Evolutionary conservation across 2,329 filamentous ascomycete genomes (phyloP), one percentile per base, ranked within the genome.

Genomic region (Apiospora kogelbergensis): DNA sequence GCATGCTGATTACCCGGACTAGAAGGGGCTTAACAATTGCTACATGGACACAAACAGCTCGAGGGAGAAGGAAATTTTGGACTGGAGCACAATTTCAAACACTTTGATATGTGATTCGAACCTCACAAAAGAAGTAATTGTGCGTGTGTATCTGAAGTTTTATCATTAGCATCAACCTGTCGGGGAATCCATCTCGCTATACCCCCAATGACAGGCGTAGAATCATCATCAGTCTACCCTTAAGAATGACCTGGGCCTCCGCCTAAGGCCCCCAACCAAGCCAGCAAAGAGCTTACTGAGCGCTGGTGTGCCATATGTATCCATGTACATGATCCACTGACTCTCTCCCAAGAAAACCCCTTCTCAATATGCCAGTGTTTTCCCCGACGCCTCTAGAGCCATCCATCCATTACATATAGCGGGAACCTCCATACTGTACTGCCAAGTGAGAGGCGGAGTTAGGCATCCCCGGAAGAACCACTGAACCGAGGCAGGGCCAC

Each of bases 141-240:
- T 37, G 24, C 33, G 20, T 60, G 26, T 60, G 48, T 60, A 37
- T 60, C 53, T 60, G 53, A 37, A 60, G 53, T 60, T 60, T 53
- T 60, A 11, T 60, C 53, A 60, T 60, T 60, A 60, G 53, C 53
- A 60, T 60, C 53, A 60, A 60, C 53, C 26, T 60, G 37, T 60
- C 6, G 53, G 53, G 53, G 13, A 60, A 30, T n/a, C 30, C 53
- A n/a, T 22, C 53, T 60, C 53, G 53, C 53, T 60, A 60, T n/a
- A 33, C 30, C 17, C 53, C 53, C 26, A 60, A 37, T 60, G 9
- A 17, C 9, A 60, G 53, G 53, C 11, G 53, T 37, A 60, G 53
- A 60, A 37, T 60, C 30, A 60, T 37, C 30, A 60, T 60, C 53
- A 60, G 53, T 60, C 53, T 37, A 60, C 53, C 30, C 53, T 60